A percentile compares a stretch with the other conserved stretches of the same genome.
Evolutionary conservation across 352 stramenopile genomes (phyloP).

Genomic region (Aphanomyces stellatus): DNA sequence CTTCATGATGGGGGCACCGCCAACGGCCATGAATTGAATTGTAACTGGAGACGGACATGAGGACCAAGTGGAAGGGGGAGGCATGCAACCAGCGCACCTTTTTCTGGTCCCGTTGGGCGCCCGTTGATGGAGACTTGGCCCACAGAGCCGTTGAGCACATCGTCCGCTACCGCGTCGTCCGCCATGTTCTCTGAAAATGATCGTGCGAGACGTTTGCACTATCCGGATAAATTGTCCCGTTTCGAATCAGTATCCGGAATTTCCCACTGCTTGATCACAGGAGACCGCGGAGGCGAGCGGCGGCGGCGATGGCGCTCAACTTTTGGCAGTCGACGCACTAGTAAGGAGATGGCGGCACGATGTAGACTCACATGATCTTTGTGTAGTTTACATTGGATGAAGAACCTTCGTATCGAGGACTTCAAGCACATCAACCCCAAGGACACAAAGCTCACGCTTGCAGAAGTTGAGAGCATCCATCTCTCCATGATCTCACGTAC

Average conservation of each 20-base stretch:
- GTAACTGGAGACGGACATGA: slow-evolving; percentile 61
- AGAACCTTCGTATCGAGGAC: slow-evolving; percentile 66
- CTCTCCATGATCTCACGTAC: slow-evolving; percentile 77
- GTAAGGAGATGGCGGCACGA: slow-evolving; percentile 28
- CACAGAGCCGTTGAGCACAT: background rate
- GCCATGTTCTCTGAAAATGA: too few relatives aligned
- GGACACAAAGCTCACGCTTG: slow-evolving; percentile 42
- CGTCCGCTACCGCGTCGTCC: background rate
- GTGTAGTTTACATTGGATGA: slow-evolving; percentile 83
- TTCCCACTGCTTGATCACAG: too few relatives aligned
- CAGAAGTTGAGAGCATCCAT: slow-evolving; percentile 85
- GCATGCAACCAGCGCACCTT: background rate
- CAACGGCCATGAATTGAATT: slow-evolving; percentile 74
- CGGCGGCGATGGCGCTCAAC: slow-evolving; percentile 68
- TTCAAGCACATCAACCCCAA: slow-evolving; percentile 76
- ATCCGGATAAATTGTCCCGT: slow-evolving; percentile 9
- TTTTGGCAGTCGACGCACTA: slow-evolving; percentile 89
- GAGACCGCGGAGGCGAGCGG: background rate
- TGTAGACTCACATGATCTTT: background rate
- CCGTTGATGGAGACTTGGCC: background rate
- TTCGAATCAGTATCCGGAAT: background rate
- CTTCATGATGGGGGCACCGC: slow-evolving; percentile 77
- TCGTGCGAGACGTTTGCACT: background rate
- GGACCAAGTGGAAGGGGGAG: background rate
- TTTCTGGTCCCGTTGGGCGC: slow-evolving; percentile 9